Percentiles rank a stretch among this genome's conserved stretches.
Conservation (phyloP, 371 early-diverging fungal species). For the Dichotomocladium elegans region DNA sequence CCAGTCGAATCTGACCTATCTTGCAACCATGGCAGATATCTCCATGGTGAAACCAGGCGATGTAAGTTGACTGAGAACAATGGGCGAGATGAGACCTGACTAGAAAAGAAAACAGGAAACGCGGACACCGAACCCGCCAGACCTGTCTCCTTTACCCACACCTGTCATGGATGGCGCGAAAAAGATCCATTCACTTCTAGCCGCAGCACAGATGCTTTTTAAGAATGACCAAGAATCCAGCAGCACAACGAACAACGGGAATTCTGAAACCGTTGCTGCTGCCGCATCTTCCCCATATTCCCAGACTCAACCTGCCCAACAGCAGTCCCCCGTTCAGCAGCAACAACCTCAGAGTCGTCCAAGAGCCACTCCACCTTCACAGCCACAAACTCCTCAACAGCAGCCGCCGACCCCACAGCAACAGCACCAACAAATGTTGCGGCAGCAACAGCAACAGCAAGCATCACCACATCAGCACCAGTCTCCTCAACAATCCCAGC, state of each 20-base stretch:
- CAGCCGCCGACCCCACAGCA: slow-evolving; percentile 7
- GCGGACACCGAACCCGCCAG: slow-evolving; percentile 34
- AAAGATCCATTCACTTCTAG: slow-evolving; percentile 30
- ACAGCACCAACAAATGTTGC: slow-evolving; percentile 2
- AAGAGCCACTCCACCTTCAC: slow-evolving; percentile 4
- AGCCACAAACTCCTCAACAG: slow-evolving; percentile 12
- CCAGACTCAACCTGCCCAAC: background rate
- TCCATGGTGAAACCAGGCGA: slow-evolving; percentile 47
- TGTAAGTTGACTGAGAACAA: slow-evolving; percentile 15
- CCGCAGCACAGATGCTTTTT: slow-evolving; percentile 27
- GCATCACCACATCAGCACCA: slow-evolving; percentile 1
- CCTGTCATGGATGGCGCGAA: slow-evolving; percentile 27
- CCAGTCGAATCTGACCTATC: slow-evolving; percentile 50
- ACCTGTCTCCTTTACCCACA: slow-evolving; percentile 36
- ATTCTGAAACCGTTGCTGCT: background rate
- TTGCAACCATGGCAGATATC: slow-evolving; percentile 56
- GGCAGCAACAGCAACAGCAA: slow-evolving; percentile 4
- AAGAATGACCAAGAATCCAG: slow-evolving; percentile 6
- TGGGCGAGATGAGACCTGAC: background rate
- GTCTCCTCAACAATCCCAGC: slow-evolving; percentile 4
- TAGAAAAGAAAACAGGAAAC: slow-evolving; percentile 15
- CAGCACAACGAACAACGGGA: slow-evolving; percentile 17
- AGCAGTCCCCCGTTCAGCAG: slow-evolving; percentile 9
- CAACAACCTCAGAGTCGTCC: slow-evolving; percentile 7
- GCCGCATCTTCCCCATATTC: background rate